Percentiles rank a stretch among this genome's conserved stretches.
Evolutionary conservation across 2,329 filamentous ascomycete species (phyloP).

Genomic region (Ophiostoma novo-ulmi): DNA sequence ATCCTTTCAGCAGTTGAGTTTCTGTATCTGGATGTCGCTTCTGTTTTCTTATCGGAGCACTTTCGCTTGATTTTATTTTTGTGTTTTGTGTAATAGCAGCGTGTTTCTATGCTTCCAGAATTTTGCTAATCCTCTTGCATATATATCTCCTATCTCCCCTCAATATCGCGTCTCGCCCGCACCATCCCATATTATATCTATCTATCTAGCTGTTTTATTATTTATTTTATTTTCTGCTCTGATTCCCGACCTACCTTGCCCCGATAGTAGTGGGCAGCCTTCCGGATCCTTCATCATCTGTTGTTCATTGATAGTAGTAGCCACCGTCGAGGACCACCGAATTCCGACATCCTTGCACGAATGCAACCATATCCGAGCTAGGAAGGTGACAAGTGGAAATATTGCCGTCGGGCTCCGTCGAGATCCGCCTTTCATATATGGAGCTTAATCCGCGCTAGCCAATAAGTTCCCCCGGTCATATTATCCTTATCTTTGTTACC

Average conservation of each 20-base stretch:
- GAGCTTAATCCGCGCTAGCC: constrained; percentile 5
- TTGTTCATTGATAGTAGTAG: not conserved
- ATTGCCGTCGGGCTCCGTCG: constrained; percentile 14
- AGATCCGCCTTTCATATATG: not conserved
- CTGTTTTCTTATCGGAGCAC: not conserved
- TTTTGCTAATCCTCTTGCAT: not conserved
- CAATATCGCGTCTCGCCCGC: not conserved
- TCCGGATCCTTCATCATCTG: not conserved
- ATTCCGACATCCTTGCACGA: not conserved
- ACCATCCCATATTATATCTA: not conserved
- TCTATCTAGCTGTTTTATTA: not conserved
- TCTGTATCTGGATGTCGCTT: not conserved
- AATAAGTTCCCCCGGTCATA: not conserved
- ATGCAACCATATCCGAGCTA: not conserved
- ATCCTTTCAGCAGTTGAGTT: not conserved
- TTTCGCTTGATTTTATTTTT: not conserved
- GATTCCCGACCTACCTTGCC: not conserved
- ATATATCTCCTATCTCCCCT: not conserved
- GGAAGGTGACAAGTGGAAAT: not conserved
- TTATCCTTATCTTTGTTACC: constrained; percentile 9
- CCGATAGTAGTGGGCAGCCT: not conserved
- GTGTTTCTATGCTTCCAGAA: not conserved
- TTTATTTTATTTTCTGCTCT: not conserved
- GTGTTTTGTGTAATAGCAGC: not conserved
- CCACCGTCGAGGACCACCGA: constrained; percentile 12